phyloP scores from a whole-genome alignment of 768 basidiomycete species.

The Tubosaeta brunneosetosa region DNA sequence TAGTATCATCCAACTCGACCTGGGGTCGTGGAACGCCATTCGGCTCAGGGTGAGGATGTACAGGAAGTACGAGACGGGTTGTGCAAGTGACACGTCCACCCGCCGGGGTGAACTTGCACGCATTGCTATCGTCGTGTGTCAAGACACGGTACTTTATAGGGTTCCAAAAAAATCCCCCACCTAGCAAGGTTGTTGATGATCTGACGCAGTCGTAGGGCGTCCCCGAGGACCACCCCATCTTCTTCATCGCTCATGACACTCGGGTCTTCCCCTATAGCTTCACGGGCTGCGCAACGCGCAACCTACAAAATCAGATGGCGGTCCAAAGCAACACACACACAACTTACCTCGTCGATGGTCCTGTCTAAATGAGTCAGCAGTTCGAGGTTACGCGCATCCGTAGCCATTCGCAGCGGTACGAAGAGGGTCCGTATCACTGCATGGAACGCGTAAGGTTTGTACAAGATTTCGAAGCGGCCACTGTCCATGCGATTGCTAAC shows the following conservation, averaged over 20 bases:
- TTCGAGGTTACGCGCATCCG: slow-evolving; percentile 61
- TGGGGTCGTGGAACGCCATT: background rate
- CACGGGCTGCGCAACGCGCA: slow-evolving; percentile 55
- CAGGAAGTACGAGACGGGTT: slow-evolving; percentile 52
- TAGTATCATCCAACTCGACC: slow-evolving; percentile 8
- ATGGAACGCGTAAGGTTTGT: slow-evolving; percentile 70
- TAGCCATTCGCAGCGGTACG: slow-evolving; percentile 62
- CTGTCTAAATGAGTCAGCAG: slow-evolving; percentile 67
- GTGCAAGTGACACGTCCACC: slow-evolving; percentile 65
- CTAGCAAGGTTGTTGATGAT: slow-evolving; percentile 82
- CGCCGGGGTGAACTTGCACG: slow-evolving; percentile 72
- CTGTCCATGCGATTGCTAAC: slow-evolving; percentile 80
- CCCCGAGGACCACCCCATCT: slow-evolving; percentile 73
- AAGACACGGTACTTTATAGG: background rate
- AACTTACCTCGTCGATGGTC: slow-evolving; percentile 53
- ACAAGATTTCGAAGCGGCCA: slow-evolving; percentile 71
- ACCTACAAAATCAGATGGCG: slow-evolving; percentile 35
- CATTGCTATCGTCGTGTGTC: slow-evolving; percentile 46
- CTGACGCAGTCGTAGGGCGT: slow-evolving; percentile 77
- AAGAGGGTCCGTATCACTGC: slow-evolving; percentile 72
- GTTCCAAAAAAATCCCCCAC: slow-evolving; percentile 26
- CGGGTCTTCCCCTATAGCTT: slow-evolving; percentile 50
- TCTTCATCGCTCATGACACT: slow-evolving; percentile 26
- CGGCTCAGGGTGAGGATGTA: slow-evolving; percentile 15
- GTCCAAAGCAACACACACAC: background rate